Base-by-base conservation (phyloP, 1,139 yeast species). In the Taphrina communis region DNA sequence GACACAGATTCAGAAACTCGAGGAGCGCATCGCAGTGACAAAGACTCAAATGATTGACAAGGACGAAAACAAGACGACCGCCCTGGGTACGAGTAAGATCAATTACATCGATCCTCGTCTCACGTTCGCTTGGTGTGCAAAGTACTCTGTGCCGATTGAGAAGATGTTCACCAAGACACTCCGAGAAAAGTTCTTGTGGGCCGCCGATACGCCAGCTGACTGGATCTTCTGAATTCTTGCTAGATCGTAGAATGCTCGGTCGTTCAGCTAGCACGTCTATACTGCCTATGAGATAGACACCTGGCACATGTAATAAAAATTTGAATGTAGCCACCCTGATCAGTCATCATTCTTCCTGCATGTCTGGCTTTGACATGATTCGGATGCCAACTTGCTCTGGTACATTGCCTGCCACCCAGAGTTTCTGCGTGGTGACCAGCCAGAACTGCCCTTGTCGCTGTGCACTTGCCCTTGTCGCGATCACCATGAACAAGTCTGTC, bases 71-170 rank as follows among this genome's bases (percentile, higher is more conserved):
- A 90, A 97, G 0, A 91, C 90, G 73, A 98, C 94, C 39, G 93
- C 98, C 0, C 82, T 93, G 74, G 93, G 97, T 58, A 93, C 99
- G 0, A 90, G 97, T 50, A 93, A 93, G 80, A 87, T 90, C 82
- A 93, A 93, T 78, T 93, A 93, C 82, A 93, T 93, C 72, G 99
- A 94, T 78, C 99, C 99, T 36, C 83, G 99, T 74, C 82, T 94
- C 74, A 88, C 96, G 0, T 97, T 90, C 60, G 87, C 90, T 84
- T 94, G 92, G 78, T 85, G 97, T 65, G 92, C 92, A 78, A 90
- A 87, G 78, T 91, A 82, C 76, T 83, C 86, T 70, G 97, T 94
- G 36, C 98, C 98, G 12, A 88, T 94, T 71, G 98, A 93, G 78
- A 92, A 90, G 79, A 83, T 94, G 68, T 92, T 94, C 75, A 89